Evolutionary conservation across 2,329 filamentous ascomycete genomes (phyloP).

Genomic region (Dactylonectria macrodidyma): DNA sequence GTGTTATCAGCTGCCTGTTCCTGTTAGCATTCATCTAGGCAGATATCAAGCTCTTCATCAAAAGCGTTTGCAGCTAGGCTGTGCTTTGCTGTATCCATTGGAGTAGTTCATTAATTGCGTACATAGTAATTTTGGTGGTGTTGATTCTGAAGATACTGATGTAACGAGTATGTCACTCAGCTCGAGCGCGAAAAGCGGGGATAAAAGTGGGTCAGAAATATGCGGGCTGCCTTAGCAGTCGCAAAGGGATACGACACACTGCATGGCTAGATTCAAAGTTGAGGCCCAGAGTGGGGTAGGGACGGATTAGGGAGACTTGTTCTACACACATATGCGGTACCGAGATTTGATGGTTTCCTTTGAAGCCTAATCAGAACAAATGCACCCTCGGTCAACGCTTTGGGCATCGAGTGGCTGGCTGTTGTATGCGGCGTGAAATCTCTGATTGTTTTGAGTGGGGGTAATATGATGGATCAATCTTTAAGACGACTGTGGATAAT

Average conservation of each 20-base stretch:
- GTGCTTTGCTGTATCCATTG: too few species aligned
- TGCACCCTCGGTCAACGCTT: background rate
- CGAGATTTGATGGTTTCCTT: background rate
- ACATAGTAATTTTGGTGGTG: too few species aligned
- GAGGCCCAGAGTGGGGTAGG: conserved; percentile 13
- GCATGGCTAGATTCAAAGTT: background rate
- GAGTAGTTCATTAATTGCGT: too few species aligned
- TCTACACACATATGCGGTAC: background rate
- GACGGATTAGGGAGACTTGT: background rate
- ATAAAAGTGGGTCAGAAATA: too few species aligned
- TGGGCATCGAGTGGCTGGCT: conserved; percentile 14
- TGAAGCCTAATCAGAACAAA: conserved; percentile 4
- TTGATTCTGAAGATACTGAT: too few species aligned
- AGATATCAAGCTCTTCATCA: too few species aligned
- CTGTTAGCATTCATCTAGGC: too few species aligned
- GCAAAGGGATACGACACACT: background rate
- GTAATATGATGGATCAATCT: background rate
- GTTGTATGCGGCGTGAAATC: conserved; percentile 24
- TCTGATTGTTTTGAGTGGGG: conserved; percentile 13
- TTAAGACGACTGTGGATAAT: background rate
- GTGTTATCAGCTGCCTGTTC: too few species aligned
- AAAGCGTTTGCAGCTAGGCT: too few species aligned
- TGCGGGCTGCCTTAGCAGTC: too few species aligned
- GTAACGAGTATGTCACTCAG: too few species aligned
- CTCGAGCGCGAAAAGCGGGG: too few species aligned